phyloP scores from a whole-genome alignment of 139 green algal genomes.

The Closterium sp. region DNA sequence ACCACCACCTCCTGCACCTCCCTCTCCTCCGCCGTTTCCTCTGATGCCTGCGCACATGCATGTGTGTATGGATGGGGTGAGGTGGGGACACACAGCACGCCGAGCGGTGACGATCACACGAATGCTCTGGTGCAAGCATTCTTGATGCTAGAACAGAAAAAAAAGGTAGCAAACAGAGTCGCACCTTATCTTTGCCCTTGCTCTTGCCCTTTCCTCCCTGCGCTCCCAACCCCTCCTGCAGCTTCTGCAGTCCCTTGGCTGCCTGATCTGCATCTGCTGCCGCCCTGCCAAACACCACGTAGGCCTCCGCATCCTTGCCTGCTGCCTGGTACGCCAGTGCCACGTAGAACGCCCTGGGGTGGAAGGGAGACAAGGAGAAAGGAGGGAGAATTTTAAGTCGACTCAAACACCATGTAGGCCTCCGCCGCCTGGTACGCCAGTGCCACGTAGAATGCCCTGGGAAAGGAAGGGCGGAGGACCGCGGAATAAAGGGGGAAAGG shows the following conservation, averaged over 20 bases:
- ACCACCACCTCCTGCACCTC: slow-evolving; percentile 51
- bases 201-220: background rate
- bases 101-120: background rate
- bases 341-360: background rate
- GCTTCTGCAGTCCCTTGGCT: background rate
- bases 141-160: too few relatives aligned
- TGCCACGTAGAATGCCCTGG: too few relatives aligned
- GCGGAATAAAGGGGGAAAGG: background rate
- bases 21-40: slow-evolving; percentile 7
- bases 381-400: too few relatives aligned
- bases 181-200: background rate
- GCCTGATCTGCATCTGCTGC: background rate
- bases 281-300: background rate
- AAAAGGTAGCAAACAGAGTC: background rate
- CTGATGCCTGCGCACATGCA: background rate
- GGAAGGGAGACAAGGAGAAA: too few relatives aligned
- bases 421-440: too few relatives aligned
- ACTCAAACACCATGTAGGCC: too few relatives aligned
- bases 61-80: background rate
- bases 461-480: too few relatives aligned
- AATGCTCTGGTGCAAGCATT: too few relatives aligned
- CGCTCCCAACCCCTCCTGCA: background rate
- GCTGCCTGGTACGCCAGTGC: background rate
- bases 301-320: slow-evolving; percentile 3
- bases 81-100: background rate